Conservation (phyloP, 495 filamentous ascomycete species). For the Sabuloglossum arenarium region DNA sequence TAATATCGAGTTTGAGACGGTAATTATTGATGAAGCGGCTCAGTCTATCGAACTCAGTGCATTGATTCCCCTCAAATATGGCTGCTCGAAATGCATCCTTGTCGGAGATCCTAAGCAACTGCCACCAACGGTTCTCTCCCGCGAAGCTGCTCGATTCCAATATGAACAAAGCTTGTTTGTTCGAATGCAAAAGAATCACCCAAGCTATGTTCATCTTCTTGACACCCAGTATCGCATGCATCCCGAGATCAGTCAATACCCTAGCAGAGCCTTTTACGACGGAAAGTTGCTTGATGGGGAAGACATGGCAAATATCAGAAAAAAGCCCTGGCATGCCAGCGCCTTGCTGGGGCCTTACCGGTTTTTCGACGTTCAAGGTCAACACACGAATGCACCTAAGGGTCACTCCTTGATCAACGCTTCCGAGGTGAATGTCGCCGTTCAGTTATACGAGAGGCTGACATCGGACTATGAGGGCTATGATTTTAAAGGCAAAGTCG, state of each 20-base stretch:
- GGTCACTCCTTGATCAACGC: conserved; percentile 82
- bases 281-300: conserved; percentile 63
- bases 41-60: conserved; percentile 96
- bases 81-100: conserved; percentile 88
- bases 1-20: conserved; percentile 92
- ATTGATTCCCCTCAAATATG: conserved; percentile 92
- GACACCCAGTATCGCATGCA: conserved; percentile 99
- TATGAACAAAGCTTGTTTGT: conserved; percentile 98
- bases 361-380: conserved; percentile 92
- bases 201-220: conserved; percentile 75
- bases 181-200: conserved; percentile 84
- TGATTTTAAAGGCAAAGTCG: conserved; percentile 66
- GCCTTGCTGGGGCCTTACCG: conserved; percentile 70
- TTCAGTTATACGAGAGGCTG: conserved; percentile 64
- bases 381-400: conserved; percentile 52
- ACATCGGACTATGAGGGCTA: conserved; percentile 43
- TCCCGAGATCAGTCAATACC: conserved; percentile 79
- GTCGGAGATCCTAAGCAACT: conserved; percentile 96
- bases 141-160: conserved; percentile 75
- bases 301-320: conserved; percentile 54
- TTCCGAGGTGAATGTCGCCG: conserved; percentile 64
- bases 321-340: conserved; percentile 68
- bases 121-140: conserved; percentile 85
- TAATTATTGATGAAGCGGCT: conserved; percentile 94
- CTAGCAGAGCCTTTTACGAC: conserved; percentile 82